These are phyloP conservation scores for Penicillium bovifimosum DNA, from an alignment of 495 filamentous ascomycete species.

Conservation along the genomic window DNA sequence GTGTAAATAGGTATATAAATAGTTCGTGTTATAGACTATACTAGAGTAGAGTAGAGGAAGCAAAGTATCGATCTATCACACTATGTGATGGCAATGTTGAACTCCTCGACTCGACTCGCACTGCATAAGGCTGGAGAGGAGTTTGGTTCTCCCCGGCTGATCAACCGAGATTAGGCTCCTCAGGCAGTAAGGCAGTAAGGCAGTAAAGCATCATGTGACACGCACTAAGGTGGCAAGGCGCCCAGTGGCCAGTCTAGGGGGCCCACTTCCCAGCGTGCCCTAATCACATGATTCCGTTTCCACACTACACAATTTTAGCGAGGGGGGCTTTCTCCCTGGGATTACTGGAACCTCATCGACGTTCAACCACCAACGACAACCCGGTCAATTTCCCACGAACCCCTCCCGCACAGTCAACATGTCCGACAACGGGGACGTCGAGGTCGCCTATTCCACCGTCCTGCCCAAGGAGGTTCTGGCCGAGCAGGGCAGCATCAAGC, in stretches of 20 bases:
- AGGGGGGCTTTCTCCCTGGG: conserved; percentile 36
- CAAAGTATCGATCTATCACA: too few species aligned
- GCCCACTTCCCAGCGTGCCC: conserved; percentile 20
- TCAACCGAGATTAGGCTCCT: neutral
- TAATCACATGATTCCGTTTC: conserved; percentile 29
- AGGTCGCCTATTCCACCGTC: conserved; percentile 72
- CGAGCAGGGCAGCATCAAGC: conserved; percentile 90
- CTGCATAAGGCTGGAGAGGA: neutral
- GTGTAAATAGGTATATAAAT: too few species aligned
- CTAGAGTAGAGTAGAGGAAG: too few species aligned
- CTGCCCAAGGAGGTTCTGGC: conserved; percentile 91
- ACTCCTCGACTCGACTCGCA: too few species aligned
- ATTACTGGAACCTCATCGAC: conserved; percentile 12
- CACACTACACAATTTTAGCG: conserved; percentile 37
- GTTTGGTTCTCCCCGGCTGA: neutral
- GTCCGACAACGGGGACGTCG: conserved; percentile 95
- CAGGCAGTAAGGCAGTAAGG: conserved; percentile 17
- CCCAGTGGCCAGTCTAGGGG: too few species aligned
- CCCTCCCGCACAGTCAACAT: conserved; percentile 57
- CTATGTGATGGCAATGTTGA: too few species aligned
- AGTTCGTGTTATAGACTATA: too few species aligned
- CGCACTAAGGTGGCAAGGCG: too few species aligned
- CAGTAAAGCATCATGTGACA: conserved; percentile 2
- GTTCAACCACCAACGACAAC: conserved; percentile 40
- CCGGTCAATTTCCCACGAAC: conserved; percentile 38